Evolutionary conservation across 176 grass and related monocot species (phyloP).

Genomic region (Tuctoria greenei): DNA sequence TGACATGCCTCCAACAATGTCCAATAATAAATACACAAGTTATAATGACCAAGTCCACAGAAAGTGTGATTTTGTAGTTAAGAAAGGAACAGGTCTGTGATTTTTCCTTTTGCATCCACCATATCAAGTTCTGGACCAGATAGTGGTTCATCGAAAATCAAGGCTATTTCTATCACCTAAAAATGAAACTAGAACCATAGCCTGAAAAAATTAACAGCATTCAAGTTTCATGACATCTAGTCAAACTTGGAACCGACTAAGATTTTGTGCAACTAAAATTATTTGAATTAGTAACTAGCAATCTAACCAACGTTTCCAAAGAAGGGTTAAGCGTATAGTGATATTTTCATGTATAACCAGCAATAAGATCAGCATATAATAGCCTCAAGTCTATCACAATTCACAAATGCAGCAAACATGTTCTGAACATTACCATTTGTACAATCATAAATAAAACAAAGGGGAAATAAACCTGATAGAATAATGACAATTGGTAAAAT

Average conservation of each 20-base stretch:
- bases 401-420: background rate
- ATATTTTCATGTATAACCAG: conserved; percentile 16
- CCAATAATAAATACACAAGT: conserved; percentile 23
- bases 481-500: background rate
- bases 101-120: conserved; percentile 13
- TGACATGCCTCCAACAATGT: conserved; percentile 25
- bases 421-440: background rate
- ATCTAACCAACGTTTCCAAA: conserved; percentile 1
- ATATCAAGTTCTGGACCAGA: conserved; percentile 18
- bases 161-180: background rate
- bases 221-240: conserved; percentile 7
- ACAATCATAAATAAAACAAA: background rate
- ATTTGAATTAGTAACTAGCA: background rate
- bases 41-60: conserved; percentile 12
- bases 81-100: background rate
- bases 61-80: conserved; percentile 22
- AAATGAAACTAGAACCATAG: conserved; percentile 19
- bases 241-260: background rate
- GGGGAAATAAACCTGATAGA: background rate
- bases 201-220: conserved; percentile 7
- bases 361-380: background rate
- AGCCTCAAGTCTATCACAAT: conserved; percentile 21
- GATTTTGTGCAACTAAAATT: conserved; percentile 13
- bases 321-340: conserved; percentile 9
- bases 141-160: background rate